Evolutionary conservation across 805 yeast genomes (phyloP), one percentile per base, ranked within the genome.

Genomic region (Candida easanensis): DNA sequence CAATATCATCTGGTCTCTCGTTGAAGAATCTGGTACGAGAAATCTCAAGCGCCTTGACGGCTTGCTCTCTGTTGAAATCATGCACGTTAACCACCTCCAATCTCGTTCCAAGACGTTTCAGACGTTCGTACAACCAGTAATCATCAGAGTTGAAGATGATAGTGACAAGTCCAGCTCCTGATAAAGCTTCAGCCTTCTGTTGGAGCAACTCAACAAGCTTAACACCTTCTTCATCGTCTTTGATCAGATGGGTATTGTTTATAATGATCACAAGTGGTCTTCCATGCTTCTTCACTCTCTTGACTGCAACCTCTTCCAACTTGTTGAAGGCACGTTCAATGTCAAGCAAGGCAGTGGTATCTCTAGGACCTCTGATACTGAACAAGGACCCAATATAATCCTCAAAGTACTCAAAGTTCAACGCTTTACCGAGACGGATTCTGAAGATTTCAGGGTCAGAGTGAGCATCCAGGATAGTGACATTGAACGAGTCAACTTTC

Each of bases 361-460:
- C 95, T 45, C 95, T 70, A 11, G 95, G 95, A 0, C 95, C 95
- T 22, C 87, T 66, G 38, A 87, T 84, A 14, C 88, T 81, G 52
- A 87, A 87, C 42, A 87, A 66, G 0, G 90, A 79, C 0, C 95
- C 95, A 43, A 87, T 79, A 60, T 87, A 87, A 61, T 87, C 95
- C 56, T 87, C 95, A 50, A 76, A 82, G 58, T 72, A 87, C 32
- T 80, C 80, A 58, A 80, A 87, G 47, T 83, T 79, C 38, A 87
- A 65, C 0, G 95, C 90, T 47, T 77, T 75, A 2, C 95, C 95
- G 10, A 87, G 67, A 32, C 95, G 64, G 18, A 86, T 76, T 45
- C 95, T 69, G 58, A 87, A 82, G 38, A 87, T 79, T 58, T 87
- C 95, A 0, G 91, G 88, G 58, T 87, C 95, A 0, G 90, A 82